Evolutionary conservation across 805 yeast species (phyloP).

Genomic region (Soucietia sequanensis): DNA sequence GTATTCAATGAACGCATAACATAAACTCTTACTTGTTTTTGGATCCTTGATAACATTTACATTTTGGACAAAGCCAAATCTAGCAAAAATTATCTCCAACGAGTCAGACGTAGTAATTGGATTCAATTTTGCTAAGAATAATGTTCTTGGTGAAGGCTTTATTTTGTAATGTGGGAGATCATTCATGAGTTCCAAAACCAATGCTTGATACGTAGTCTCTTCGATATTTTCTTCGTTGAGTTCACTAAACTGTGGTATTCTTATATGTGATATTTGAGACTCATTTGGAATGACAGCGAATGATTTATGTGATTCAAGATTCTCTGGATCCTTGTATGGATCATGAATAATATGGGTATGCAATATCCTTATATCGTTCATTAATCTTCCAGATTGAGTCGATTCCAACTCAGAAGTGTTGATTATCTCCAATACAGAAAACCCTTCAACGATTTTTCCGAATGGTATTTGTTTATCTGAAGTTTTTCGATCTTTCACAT

Average conservation of each 20-base stretch:
- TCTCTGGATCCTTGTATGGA: constrained; percentile 44
- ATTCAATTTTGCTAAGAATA: constrained; percentile 64
- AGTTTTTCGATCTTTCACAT: background rate
- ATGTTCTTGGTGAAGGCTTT: constrained; percentile 58
- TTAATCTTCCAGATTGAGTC: constrained; percentile 6
- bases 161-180: constrained; percentile 59
- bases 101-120: constrained; percentile 61
- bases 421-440: constrained; percentile 43
- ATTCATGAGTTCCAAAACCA: constrained; percentile 62
- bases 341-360: constrained; percentile 52
- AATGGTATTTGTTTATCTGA: constrained; percentile 25
- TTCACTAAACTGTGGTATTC: constrained; percentile 15
- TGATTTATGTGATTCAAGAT: constrained; percentile 11
- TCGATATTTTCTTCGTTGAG: constrained; percentile 13
- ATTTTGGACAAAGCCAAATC: constrained; percentile 55
- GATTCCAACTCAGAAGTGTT: constrained; percentile 40
- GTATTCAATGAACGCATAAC: constrained; percentile 66
- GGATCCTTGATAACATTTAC: constrained; percentile 54
- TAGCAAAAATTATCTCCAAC: constrained; percentile 51
- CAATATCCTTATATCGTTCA: constrained; percentile 42
- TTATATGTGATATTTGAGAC: constrained; percentile 9
- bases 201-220: constrained; percentile 50
- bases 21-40: constrained; percentile 47
- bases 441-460: constrained; percentile 55
- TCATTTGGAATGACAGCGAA: constrained; percentile 14